Percentiles rank a stretch among this genome's conserved stretches.
Conservation (phyloP, 345 rosid genomes). For the Pistacia integerrima region DNA sequence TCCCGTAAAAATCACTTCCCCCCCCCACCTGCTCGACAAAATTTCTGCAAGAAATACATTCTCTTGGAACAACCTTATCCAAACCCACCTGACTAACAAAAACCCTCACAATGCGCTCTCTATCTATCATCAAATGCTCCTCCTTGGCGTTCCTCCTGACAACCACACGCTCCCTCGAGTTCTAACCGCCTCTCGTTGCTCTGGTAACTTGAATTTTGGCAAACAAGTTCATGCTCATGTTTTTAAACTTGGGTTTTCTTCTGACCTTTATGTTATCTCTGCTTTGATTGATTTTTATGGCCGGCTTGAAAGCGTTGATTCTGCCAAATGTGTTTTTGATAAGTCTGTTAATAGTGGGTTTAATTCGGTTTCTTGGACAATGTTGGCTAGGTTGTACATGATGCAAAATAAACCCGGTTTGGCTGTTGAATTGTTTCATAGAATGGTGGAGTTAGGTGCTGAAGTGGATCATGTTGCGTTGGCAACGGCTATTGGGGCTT, state of each 20-base stretch:
- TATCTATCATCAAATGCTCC: constrained; percentile 45
- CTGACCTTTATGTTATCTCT: constrained; percentile 39
- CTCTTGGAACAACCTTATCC: constrained; percentile 50
- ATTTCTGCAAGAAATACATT: constrained; percentile 38
- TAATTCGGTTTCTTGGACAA: constrained; percentile 49
- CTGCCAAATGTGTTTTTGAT: constrained; percentile 43
- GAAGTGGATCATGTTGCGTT: constrained; percentile 41
- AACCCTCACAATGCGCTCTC: constrained; percentile 30
- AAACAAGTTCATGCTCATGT: constrained; percentile 48
- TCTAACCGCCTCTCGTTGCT: constrained; percentile 41
- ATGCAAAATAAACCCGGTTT: constrained; percentile 33
- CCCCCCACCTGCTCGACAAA: constrained; percentile 47
- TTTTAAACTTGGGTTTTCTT: constrained; percentile 39
- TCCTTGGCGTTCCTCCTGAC: constrained; percentile 47
- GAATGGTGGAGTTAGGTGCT: constrained; percentile 34
- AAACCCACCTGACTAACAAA: constrained; percentile 32
- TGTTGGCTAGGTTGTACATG: constrained; percentile 42
- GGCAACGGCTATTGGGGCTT: constrained; percentile 43
- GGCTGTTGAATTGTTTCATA: constrained; percentile 38
- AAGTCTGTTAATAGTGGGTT: constrained; percentile 23
- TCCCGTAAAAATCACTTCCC: neutral
- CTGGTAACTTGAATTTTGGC: constrained; percentile 34
- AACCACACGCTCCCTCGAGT: constrained; percentile 49
- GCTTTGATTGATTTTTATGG: constrained; percentile 55
- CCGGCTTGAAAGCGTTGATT: constrained; percentile 34